These are phyloP conservation scores for Candida orba DNA, from an alignment of 805 yeast species.

Conservation along the genomic window DNA sequence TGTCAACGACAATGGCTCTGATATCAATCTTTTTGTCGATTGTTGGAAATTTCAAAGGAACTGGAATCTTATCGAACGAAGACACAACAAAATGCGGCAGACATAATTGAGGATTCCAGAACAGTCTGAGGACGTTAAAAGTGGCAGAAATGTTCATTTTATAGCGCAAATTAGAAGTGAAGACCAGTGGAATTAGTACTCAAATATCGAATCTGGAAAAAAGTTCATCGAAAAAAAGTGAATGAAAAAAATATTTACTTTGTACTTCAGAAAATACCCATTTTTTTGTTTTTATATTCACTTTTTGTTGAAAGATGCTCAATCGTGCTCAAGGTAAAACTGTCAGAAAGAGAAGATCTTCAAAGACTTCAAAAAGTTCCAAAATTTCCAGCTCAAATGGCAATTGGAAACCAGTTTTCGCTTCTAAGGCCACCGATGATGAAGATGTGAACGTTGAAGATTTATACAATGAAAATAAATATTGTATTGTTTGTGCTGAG, in stretches of 20 bases:
- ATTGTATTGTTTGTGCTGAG: constrained; percentile 84
- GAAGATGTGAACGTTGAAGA: constrained; percentile 19
- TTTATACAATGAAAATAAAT: constrained; percentile 33
- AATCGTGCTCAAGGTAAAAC: no score
- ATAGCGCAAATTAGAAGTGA: background rate
- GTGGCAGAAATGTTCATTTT: constrained; percentile 73
- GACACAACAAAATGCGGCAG: constrained; percentile 53
- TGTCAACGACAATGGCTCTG: constrained; percentile 80
- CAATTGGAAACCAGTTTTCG: constrained; percentile 7
- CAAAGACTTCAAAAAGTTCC: no score
- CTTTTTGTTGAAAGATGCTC: no score
- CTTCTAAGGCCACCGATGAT: background rate
- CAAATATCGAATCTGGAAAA: no score
- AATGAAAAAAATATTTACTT: background rate
- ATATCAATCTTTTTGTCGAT: constrained; percentile 28
- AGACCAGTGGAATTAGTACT: no score
- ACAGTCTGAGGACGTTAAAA: constrained; percentile 51
- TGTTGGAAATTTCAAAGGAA: constrained; percentile 39
- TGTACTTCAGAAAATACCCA: no score
- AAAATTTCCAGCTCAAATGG: background rate
- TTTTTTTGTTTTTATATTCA: no score
- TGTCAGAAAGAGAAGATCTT: no score
- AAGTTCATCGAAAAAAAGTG: background rate
- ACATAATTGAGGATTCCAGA: constrained; percentile 59
- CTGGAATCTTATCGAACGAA: constrained; percentile 52